phyloP scores from a whole-genome alignment of 176 grass and related monocot species.

The Raddia guianensis region DNA sequence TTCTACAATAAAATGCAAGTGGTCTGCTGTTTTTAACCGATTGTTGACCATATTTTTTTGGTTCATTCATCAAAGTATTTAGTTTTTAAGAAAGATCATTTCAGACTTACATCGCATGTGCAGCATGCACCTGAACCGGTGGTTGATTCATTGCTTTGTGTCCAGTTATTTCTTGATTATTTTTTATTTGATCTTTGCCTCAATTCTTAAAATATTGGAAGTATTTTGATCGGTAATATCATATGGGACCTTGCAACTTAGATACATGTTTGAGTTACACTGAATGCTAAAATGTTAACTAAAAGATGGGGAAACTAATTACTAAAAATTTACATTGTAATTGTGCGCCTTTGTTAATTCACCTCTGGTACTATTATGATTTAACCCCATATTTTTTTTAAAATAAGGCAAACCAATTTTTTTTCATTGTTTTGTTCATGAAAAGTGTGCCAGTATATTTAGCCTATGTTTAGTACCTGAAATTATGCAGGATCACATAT shows the following conservation, averaged over 20 bases:
- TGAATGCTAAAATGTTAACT: background rate
- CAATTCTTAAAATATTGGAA: background rate
- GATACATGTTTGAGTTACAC: background rate
- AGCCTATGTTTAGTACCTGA: background rate
- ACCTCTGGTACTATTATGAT: background rate
- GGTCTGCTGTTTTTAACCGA: conserved; percentile 9
- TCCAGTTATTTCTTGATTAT: background rate
- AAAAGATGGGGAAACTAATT: background rate
- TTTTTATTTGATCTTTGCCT: background rate
- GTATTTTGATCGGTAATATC: background rate
- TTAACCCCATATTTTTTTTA: background rate
- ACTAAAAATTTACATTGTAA: background rate
- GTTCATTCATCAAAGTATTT: conserved; percentile 14
- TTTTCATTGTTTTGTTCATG: conserved; percentile 31
- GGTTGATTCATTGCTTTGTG: background rate
- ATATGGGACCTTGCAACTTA: background rate
- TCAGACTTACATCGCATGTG: background rate
- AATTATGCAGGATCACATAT: conserved; percentile 20
- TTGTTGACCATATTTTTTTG: conserved; percentile 3
- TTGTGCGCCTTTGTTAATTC: background rate
- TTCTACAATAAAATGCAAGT: conserved; percentile 23
- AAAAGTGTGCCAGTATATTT: conserved; percentile 4
- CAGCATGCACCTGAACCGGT: background rate
- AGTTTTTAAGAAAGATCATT: background rate
- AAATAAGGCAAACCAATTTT: background rate